Percentiles rank a stretch among this genome's conserved stretches.
Evolutionary conservation across 371 early-diverging fungal species (phyloP).

Genomic region (Lichtheimia ornata): DNA sequence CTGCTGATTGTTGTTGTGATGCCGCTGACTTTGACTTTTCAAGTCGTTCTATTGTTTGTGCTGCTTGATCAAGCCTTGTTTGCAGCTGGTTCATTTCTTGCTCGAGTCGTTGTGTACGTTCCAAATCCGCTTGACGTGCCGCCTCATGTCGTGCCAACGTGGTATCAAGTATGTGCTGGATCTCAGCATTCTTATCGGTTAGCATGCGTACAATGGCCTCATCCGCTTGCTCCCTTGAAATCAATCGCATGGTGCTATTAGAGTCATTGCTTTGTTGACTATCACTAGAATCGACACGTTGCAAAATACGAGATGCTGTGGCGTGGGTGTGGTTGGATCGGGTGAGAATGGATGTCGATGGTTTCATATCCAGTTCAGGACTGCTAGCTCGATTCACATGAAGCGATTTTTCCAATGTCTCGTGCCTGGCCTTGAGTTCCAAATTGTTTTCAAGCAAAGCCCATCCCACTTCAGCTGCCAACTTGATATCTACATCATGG

Average conservation of each 20-base stretch:
- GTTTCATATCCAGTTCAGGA: conserved; percentile 2
- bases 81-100: conserved; percentile 14
- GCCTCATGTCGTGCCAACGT: conserved; percentile 13
- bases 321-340: conserved; percentile 7
- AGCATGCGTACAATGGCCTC: conserved; percentile 22
- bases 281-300: conserved; percentile 5
- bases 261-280: not conserved
- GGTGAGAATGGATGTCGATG: conserved; percentile 11
- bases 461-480: conserved; percentile 52
- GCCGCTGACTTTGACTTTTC: not conserved
- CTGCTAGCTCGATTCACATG: not conserved
- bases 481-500: conserved; percentile 33
- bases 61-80: not conserved
- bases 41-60: conserved; percentile 5
- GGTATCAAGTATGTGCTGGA: conserved; percentile 11
- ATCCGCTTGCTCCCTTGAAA: conserved; percentile 15
- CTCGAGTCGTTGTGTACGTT: conserved; percentile 10
- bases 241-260: conserved; percentile 12
- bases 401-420: conserved; percentile 22
- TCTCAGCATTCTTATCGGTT: conserved; percentile 15
- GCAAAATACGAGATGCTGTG: conserved; percentile 3
- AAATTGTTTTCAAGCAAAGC: conserved; percentile 48
- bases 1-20: not conserved
- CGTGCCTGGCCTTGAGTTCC: conserved; percentile 43
- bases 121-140: conserved; percentile 4